Base-by-base conservation (phyloP, 2,329 filamentous ascomycete genomes). In the Fusarium torreyae region DNA sequence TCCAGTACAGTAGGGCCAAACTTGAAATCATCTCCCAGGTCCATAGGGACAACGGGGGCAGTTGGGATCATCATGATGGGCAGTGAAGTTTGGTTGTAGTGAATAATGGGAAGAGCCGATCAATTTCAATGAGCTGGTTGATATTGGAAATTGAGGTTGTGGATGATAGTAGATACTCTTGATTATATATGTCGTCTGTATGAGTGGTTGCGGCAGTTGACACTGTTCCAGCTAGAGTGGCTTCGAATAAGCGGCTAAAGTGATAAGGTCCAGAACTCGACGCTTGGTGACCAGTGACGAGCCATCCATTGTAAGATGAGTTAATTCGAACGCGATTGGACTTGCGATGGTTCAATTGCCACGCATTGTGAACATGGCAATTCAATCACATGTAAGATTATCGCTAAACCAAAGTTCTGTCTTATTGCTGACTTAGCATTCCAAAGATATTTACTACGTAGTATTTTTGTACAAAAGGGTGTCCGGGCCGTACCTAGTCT, bases 1-100 rank as follows among this genome's bases (percentile, higher is more conserved):
- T 69, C 65, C 18, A 69, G 61, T 1, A 69, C 54, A 15, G 66
- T 69, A 17, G 66, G 66, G 1, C 66, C 66, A 31, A 68, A 68
- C 24, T 68, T 50, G 60, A 69, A 69, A 8, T 56, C 55, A 2
- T 69, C 46, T 2, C 66, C 66, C 26, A 69, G 17, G 34, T 51
- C 61, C 26, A 69, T 69, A 20, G 61, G 46, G n/a, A 69, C 66
- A 6, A 39, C 31, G 5, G 66, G 66, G 11, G 66, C 66, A 39
- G 33, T 53, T 26, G 65, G 65, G 7, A 63, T 50, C 10, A 42
- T 38, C 64, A 67, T 67, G 5, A n/a, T 51, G 50, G 6, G 4
- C 8, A n/a, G 20, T 33, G 11, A 1, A 11, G 6, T 14, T 36
- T 7, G 33, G 7, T 26, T 20, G 7, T 2, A 33, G 38, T 11